Conservation (phyloP, 371 early-diverging fungal genomes). For the Funneliformis caledonium region DNA sequence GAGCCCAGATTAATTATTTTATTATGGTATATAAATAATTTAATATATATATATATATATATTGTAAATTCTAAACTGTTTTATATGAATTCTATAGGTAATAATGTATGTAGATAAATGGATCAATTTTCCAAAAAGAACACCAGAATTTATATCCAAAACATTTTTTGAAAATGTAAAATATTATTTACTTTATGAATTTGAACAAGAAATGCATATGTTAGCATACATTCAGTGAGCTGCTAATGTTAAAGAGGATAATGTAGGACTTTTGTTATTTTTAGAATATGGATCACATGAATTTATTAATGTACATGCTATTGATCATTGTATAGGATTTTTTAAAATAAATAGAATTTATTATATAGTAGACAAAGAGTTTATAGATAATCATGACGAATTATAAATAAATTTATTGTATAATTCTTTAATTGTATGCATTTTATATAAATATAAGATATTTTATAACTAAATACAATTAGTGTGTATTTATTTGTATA, state of each 20-base stretch:
- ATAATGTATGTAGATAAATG: slow-evolving; percentile 3
- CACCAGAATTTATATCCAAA: background rate
- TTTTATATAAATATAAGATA: too few relatives aligned
- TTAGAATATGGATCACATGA: background rate
- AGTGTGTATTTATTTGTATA: too few relatives aligned
- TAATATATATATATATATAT: too few relatives aligned
- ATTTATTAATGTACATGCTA: background rate
- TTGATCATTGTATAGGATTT: slow-evolving; percentile 15
- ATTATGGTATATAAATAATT: background rate
- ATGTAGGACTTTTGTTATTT: background rate
- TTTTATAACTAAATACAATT: too few relatives aligned
- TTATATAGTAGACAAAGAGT: slow-evolving; percentile 3
- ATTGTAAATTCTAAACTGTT: background rate
- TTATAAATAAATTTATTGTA: too few relatives aligned
- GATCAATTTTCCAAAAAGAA: background rate
- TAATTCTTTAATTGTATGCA: too few relatives aligned
- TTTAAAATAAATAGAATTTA: background rate
- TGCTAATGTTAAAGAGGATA: background rate
- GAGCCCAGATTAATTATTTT: background rate
- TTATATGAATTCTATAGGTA: background rate
- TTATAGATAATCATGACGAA: background rate
- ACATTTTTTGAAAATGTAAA: slow-evolving; percentile 4
- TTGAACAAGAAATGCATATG: slow-evolving; percentile 1
- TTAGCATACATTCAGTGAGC: slow-evolving; percentile 6
- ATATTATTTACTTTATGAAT: slow-evolving; percentile 11